A percentile compares a stretch with the other conserved stretches of the same genome.
phyloP scores from a whole-genome alignment of 305 asterid genomes.

The Fraxinus platypoda region DNA sequence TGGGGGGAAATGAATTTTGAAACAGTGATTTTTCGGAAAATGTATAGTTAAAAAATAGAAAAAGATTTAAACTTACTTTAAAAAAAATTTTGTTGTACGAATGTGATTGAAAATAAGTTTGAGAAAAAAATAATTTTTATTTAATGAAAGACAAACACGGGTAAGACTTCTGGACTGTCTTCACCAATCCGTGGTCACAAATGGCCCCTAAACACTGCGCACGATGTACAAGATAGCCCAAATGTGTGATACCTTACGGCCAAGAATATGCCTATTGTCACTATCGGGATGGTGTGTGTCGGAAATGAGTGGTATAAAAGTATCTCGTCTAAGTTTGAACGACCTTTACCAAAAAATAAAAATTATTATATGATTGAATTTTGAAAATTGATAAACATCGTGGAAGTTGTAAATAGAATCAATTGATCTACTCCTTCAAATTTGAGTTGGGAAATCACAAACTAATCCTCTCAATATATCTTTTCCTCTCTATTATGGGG shows the following conservation, averaged over 20 bases:
- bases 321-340: not conserved
- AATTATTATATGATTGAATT: not conserved
- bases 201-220: conserved; percentile 77
- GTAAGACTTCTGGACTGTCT: conserved; percentile 49
- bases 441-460: not conserved
- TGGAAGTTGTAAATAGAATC: not conserved
- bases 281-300: conserved; percentile 57
- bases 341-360: not conserved
- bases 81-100: too few species aligned
- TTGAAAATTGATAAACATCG: not conserved
- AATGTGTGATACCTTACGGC: conserved; percentile 58
- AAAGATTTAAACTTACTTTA: too few species aligned
- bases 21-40: too few species aligned
- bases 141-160: conserved; percentile 17
- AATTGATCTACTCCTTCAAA: not conserved
- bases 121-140: too few species aligned
- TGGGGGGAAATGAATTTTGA: too few species aligned
- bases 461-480: not conserved
- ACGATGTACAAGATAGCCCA: conserved; percentile 53
- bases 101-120: too few species aligned
- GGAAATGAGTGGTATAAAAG: not conserved
- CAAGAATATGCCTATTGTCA: conserved; percentile 58
- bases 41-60: too few species aligned
- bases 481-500: not conserved
- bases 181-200: conserved; percentile 53